A percentile compares a stretch with the other conserved stretches of the same genome.
Conservation (phyloP, 371 early-diverging fungal genomes). For the Dentiscutata heterogama region DNA sequence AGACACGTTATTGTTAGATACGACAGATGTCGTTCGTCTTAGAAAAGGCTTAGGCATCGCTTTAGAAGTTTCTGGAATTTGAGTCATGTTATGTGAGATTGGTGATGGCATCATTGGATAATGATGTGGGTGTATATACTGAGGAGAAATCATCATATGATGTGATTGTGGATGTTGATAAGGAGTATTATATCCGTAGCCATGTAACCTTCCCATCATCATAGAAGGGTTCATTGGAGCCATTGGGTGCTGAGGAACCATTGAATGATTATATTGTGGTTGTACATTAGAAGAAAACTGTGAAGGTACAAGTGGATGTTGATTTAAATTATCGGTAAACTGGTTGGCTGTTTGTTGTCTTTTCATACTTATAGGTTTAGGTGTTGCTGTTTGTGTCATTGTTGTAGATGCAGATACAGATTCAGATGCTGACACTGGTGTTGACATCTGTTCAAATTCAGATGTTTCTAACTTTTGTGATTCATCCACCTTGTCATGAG, state of each 20-base stretch:
- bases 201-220: neutral
- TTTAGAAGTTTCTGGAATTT: neutral
- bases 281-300: neutral
- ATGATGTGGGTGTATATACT: neutral
- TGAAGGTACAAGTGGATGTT: neutral
- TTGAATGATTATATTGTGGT: neutral
- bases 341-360: neutral
- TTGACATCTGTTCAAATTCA: neutral
- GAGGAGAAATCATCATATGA: neutral
- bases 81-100: neutral
- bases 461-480: neutral
- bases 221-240: neutral
- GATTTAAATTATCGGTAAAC: neutral
- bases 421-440: neutral
- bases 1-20: neutral
- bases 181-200: neutral
- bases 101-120: neutral
- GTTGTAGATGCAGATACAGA: neutral
- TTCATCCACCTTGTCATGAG: neutral
- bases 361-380: neutral
- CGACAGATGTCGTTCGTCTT: neutral
- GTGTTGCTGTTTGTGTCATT: neutral
- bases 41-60: neutral
- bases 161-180: conserved; percentile 20
- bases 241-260: neutral